A percentile compares a stretch with the other conserved stretches of the same genome.
phyloP scores from a whole-genome alignment of 768 basidiomycete genomes.

The Pulveroboletus sp. region DNA sequence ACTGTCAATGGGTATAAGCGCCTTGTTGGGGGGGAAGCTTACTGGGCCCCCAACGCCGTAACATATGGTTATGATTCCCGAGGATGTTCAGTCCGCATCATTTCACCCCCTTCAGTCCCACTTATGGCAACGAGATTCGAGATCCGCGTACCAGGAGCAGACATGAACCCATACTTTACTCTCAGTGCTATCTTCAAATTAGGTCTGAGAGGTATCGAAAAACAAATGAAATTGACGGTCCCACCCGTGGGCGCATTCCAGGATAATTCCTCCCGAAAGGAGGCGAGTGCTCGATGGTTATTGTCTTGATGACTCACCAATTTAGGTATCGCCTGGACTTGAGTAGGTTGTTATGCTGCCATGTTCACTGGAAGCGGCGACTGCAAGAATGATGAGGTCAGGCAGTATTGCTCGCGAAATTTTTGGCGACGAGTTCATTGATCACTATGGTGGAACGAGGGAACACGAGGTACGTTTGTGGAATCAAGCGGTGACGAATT shows the following conservation, averaged over 20 bases:
- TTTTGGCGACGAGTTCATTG: conserved; percentile 86
- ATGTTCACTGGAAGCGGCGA: conserved; percentile 73
- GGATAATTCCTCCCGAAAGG: conserved; percentile 45
- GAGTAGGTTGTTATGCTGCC: conserved; percentile 70
- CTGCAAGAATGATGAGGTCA: conserved; percentile 70
- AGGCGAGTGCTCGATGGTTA: conserved; percentile 44
- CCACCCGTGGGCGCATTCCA: conserved; percentile 55
- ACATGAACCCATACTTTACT: conserved; percentile 92
- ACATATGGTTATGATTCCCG: conserved; percentile 97
- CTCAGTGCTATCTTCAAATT: conserved; percentile 83
- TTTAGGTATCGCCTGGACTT: neutral
- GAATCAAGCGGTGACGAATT: conserved; percentile 88
- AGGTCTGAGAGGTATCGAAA: conserved; percentile 84
- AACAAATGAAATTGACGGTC: conserved; percentile 60
- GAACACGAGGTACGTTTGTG: conserved; percentile 84
- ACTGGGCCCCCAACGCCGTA: conserved; percentile 90
- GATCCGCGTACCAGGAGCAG: conserved; percentile 92
- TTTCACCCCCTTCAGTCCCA: conserved; percentile 86
- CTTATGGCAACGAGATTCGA: conserved; percentile 84
- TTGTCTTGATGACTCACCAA: neutral
- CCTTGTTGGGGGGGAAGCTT: conserved; percentile 86
- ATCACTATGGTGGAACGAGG: conserved; percentile 94
- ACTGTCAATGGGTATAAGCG: conserved; percentile 98
- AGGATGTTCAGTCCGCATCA: conserved; percentile 85
- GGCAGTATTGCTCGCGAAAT: conserved; percentile 83